Percentiles rank a stretch among this genome's conserved stretches.
Conservation (phyloP, 495 filamentous ascomycete species). For the Aspergillus panamensis region DNA sequence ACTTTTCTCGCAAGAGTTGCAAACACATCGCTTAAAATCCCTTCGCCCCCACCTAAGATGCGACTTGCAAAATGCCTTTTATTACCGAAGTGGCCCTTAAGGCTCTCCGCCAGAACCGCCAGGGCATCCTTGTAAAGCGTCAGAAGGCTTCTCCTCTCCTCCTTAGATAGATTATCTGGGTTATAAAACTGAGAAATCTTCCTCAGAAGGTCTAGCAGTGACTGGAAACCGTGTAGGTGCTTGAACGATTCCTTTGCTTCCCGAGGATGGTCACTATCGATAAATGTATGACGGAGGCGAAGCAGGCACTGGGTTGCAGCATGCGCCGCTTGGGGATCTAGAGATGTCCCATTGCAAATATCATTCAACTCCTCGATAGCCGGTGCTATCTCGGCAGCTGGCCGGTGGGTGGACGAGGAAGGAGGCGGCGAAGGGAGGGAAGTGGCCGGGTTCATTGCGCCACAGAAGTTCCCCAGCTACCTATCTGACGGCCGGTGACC, state of each 20-base stretch:
- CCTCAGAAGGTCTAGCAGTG: slow-evolving; percentile 62
- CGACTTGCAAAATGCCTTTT: slow-evolving; percentile 74
- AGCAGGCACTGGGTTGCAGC: slow-evolving; percentile 40
- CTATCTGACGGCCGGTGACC: slow-evolving; percentile 37
- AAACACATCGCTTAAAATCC: slow-evolving; percentile 67
- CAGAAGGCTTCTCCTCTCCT: slow-evolving; percentile 61
- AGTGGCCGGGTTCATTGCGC: slow-evolving; percentile 39
- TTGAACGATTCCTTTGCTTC: slow-evolving; percentile 76
- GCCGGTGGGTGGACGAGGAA: slow-evolving; percentile 54
- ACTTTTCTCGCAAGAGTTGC: slow-evolving; percentile 56
- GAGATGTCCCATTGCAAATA: slow-evolving; percentile 24
- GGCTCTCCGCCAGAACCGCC: slow-evolving; percentile 66
- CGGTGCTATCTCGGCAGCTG: slow-evolving; percentile 57
- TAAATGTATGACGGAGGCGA: slow-evolving; percentile 54
- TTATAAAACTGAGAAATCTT: slow-evolving; percentile 71
- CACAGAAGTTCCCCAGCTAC: slow-evolving; percentile 38
- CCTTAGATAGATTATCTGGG: slow-evolving; percentile 43
- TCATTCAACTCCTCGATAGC: slow-evolving; percentile 53
- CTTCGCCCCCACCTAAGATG: slow-evolving; percentile 72
- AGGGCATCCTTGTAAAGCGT: slow-evolving; percentile 68
- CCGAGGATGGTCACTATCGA: slow-evolving; percentile 45
- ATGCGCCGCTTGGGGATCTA: slow-evolving; percentile 29
- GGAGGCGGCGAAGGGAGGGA: slow-evolving; percentile 60
- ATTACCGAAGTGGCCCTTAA: slow-evolving; percentile 82
- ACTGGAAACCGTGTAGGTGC: slow-evolving; percentile 74